Conservation (phyloP, 345 rosid species). For the Citropsis articulata region DNA sequence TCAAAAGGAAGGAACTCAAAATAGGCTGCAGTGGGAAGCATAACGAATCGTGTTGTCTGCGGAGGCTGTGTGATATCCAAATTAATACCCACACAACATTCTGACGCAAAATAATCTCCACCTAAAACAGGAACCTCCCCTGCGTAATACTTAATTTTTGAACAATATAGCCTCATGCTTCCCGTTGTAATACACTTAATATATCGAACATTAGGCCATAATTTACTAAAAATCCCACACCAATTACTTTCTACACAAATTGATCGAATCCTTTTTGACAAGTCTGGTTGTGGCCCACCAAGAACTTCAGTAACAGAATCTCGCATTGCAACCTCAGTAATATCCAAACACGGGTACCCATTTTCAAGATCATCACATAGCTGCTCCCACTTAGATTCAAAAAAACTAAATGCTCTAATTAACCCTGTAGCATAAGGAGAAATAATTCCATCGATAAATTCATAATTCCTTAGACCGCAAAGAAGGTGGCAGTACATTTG, state of each 20-base stretch:
- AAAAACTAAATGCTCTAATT: slow-evolving; percentile 23
- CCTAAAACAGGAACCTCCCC: slow-evolving; percentile 40
- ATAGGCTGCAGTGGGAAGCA: slow-evolving; percentile 48
- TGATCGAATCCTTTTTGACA: slow-evolving; percentile 31
- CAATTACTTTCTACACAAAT: slow-evolving; percentile 35
- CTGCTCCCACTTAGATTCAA: slow-evolving; percentile 46
- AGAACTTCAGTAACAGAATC: slow-evolving; percentile 36
- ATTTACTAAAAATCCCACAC: slow-evolving; percentile 41
- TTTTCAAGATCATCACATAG: slow-evolving; percentile 43
- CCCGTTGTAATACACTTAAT: slow-evolving; percentile 46
- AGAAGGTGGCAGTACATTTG: slow-evolving; percentile 56
- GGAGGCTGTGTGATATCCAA: slow-evolving; percentile 42
- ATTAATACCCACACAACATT: slow-evolving; percentile 43
- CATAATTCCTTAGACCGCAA: slow-evolving; percentile 39
- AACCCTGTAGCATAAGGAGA: slow-evolving; percentile 43
- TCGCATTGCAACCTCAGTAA: slow-evolving; percentile 31
- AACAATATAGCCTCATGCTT: slow-evolving; percentile 47
- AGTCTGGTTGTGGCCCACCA: slow-evolving; percentile 40
- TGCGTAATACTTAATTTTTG: slow-evolving; percentile 40
- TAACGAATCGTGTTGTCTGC: slow-evolving; percentile 29
- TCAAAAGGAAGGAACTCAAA: slow-evolving; percentile 51
- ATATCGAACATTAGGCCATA: slow-evolving; percentile 48
- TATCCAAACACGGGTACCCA: slow-evolving; percentile 31
- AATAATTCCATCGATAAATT: slow-evolving; percentile 35
- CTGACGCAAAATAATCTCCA: slow-evolving; percentile 53